phyloP scores from a whole-genome alignment of 441 rosid species.

The Corymbia calophylla region DNA sequence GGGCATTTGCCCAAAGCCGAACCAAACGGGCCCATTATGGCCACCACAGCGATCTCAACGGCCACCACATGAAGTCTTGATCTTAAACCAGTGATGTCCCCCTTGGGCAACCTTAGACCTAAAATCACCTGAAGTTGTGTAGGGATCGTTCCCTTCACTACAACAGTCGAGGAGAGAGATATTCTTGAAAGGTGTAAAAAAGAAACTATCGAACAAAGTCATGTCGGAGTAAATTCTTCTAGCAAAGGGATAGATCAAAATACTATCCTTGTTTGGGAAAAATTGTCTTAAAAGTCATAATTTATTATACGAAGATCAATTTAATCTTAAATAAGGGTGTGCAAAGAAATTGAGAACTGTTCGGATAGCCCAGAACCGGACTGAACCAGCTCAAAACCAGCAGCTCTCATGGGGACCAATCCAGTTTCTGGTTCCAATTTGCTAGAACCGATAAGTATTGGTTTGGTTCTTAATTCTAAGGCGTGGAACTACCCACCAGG shows the following conservation, averaged over 20 bases:
- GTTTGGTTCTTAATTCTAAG: no score
- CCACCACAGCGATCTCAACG: background rate
- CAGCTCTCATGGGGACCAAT: no score
- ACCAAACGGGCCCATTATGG: no score
- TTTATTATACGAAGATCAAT: no score
- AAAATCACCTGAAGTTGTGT: fast-evolving
- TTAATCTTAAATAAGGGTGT: no score
- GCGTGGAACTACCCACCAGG: no score
- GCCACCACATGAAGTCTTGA: background rate
- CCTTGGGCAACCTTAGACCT: background rate
- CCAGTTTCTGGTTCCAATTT: no score
- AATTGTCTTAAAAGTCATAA: background rate
- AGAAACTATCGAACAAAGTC: background rate
- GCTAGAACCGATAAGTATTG: no score
- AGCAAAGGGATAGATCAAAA: background rate
- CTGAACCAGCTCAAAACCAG: no score
- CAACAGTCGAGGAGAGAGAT: background rate
- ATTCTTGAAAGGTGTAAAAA: background rate
- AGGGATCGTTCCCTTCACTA: background rate
- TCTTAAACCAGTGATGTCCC: background rate
- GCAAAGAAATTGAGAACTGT: no score
- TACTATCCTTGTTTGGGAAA: background rate
- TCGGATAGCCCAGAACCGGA: no score
- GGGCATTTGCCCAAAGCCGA: no score
- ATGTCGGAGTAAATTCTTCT: background rate